Evolutionary conservation across 495 filamentous ascomycete genomes (phyloP).

Genomic region (Lichina pygmaea): DNA sequence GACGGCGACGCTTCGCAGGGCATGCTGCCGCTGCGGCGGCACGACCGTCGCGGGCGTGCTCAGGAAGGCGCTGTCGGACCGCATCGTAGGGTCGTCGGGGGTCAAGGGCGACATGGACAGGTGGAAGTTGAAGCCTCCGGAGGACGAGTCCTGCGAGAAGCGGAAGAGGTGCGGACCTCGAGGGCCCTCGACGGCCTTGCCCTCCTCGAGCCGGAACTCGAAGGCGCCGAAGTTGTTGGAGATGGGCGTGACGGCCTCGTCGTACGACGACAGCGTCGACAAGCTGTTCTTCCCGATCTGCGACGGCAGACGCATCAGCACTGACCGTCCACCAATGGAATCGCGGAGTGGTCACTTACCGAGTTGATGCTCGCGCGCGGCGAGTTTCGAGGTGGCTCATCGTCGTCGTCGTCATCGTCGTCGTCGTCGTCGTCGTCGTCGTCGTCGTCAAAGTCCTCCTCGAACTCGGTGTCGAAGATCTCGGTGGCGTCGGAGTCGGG

Average conservation of each 20-base stretch:
- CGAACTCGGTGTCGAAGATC: slow-evolving; percentile 48
- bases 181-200: slow-evolving; percentile 49
- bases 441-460: slow-evolving; percentile 33
- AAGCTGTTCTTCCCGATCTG: slow-evolving; percentile 35
- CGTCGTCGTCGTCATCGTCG: slow-evolving; percentile 11
- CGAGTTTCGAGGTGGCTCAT: slow-evolving; percentile 18
- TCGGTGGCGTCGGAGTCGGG: slow-evolving; percentile 41
- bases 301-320: slow-evolving; percentile 5
- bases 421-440: slow-evolving; percentile 15
- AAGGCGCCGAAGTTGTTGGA: slow-evolving; percentile 19
- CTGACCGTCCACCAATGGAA: background rate
- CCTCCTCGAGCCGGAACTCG: slow-evolving; percentile 18
- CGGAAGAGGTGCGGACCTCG: slow-evolving; percentile 77
- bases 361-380: slow-evolving; percentile 37
- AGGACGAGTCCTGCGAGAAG: slow-evolving; percentile 17
- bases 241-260: slow-evolving; percentile 43
- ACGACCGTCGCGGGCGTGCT: slow-evolving; percentile 2
- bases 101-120: slow-evolving; percentile 37
- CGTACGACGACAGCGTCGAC: slow-evolving; percentile 50
- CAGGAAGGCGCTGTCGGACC: background rate
- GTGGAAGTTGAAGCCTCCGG: slow-evolving; percentile 26
- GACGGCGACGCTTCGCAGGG: slow-evolving; percentile 12
- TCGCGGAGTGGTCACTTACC: slow-evolving; percentile 16
- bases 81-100: slow-evolving; percentile 6
- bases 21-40: slow-evolving; percentile 11